phyloP scores from a whole-genome alignment of 1,139 yeast genomes.

The Starmera stellimalicola region DNA sequence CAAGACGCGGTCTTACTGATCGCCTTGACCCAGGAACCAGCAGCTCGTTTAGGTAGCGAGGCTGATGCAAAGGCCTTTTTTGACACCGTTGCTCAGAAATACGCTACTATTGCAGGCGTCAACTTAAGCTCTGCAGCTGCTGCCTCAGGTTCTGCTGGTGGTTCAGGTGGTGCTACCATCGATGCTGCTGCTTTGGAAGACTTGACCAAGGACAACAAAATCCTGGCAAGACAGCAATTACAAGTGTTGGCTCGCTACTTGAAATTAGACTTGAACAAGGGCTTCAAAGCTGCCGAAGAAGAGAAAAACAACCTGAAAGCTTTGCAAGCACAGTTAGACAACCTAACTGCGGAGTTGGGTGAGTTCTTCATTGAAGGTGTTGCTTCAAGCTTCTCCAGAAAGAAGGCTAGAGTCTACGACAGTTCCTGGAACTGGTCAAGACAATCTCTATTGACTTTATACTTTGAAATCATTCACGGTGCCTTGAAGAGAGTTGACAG shows the following conservation, averaged over 20 bases:
- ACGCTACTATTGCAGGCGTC: constrained; percentile 76
- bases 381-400: constrained; percentile 78
- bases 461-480: constrained; percentile 93
- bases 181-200: constrained; percentile 97
- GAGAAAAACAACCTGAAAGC: constrained; percentile 82
- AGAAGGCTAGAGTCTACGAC: constrained; percentile 93
- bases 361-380: constrained; percentile 91
- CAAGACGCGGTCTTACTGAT: constrained; percentile 81
- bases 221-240: constrained; percentile 88
- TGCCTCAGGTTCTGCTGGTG: constrained; percentile 42
- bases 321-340: constrained; percentile 83
- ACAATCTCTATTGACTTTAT: constrained; percentile 90
- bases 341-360: constrained; percentile 92
- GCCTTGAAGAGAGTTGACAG: constrained; percentile 79
- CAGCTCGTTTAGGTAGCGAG: constrained; percentile 77
- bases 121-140: constrained; percentile 60
- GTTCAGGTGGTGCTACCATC: constrained; percentile 78
- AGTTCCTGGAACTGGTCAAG: constrained; percentile 99
- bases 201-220: constrained; percentile 80
- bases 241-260: constrained; percentile 93
- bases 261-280: constrained; percentile 83
- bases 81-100: constrained; percentile 73
- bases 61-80: constrained; percentile 84
- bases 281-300: constrained; percentile 76
- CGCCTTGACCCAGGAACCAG: constrained; percentile 86